phyloP scores from a whole-genome alignment of 768 basidiomycete genomes.

The Mycena galericulata region DNA sequence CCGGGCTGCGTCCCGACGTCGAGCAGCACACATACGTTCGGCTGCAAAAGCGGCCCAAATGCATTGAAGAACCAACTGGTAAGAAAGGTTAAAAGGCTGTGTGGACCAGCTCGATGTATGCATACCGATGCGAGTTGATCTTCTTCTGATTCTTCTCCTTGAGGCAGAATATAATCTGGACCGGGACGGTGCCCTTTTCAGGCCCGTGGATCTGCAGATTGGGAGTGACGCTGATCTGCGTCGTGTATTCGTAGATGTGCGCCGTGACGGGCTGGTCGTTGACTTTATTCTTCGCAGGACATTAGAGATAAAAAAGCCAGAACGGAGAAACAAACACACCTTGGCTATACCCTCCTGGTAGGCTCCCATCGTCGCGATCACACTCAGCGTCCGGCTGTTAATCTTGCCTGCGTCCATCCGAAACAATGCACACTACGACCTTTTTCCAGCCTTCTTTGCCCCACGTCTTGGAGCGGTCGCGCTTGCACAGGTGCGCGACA shows the following conservation, averaged over 20 bases:
- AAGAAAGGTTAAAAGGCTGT: background rate
- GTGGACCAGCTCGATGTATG: background rate
- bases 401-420: conserved; percentile 89
- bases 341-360: conserved; percentile 96
- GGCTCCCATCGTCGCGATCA: conserved; percentile 92
- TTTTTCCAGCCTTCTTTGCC: conserved; percentile 99
- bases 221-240: conserved; percentile 86
- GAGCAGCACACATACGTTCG: conserved; percentile 91
- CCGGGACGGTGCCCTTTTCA: conserved; percentile 93
- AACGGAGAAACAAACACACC: conserved; percentile 51
- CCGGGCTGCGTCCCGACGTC: conserved; percentile 95
- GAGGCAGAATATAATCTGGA: conserved; percentile 92
- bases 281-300: conserved; percentile 69
- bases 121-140: conserved; percentile 87
- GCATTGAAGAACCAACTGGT: conserved; percentile 93
- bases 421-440: conserved; percentile 93
- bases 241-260: conserved; percentile 95
- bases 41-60: conserved; percentile 86
- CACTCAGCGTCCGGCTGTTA: conserved; percentile 84
- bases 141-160: conserved; percentile 98
- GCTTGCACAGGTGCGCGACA: conserved; percentile 86
- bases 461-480: conserved; percentile 94
- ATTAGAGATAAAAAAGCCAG: background rate
- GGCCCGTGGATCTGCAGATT: conserved; percentile 88
- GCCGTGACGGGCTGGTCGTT: conserved; percentile 87